A percentile compares a stretch with the other conserved stretches of the same genome.
Evolutionary conservation across 108 stramenopile species (phyloP).

Genomic region (Nannochloropsis gaditana): DNA sequence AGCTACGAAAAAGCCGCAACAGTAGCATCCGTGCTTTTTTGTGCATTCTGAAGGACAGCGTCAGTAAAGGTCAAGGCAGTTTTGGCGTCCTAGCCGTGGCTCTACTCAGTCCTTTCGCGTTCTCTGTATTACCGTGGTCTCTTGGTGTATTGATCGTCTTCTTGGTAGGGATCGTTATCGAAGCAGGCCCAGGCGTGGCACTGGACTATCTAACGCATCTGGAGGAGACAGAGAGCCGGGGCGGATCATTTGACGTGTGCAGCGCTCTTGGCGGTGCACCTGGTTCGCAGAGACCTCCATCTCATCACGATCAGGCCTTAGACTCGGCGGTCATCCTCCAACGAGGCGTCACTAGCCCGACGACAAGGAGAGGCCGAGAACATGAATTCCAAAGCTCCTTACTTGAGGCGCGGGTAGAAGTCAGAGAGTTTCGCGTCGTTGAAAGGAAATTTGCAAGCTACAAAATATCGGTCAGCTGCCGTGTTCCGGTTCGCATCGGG

Average conservation of each 20-base stretch:
- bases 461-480: neutral
- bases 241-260: too few relatives aligned
- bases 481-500: neutral
- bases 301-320: too few relatives aligned
- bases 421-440: neutral
- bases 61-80: constrained; percentile 4
- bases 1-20: neutral
- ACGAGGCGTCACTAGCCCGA: too few relatives aligned
- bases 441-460: constrained; percentile 17
- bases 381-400: neutral
- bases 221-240: too few relatives aligned
- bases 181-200: neutral
- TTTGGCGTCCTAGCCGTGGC: neutral
- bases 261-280: too few relatives aligned
- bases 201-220: neutral
- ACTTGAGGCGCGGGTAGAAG: neutral
- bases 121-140: neutral
- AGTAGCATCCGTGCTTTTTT: neutral
- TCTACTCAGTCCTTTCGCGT: neutral
- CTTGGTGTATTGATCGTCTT: neutral
- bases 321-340: too few relatives aligned
- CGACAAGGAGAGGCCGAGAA: too few relatives aligned
- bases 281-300: too few relatives aligned
- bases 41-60: neutral
- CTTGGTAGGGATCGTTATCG: constrained; percentile 8